A percentile compares a stretch with the other conserved stretches of the same genome.
Conservation (phyloP, 228 moss, liverwort and hornwort genomes). For the Sphagnum magellanicum region DNA sequence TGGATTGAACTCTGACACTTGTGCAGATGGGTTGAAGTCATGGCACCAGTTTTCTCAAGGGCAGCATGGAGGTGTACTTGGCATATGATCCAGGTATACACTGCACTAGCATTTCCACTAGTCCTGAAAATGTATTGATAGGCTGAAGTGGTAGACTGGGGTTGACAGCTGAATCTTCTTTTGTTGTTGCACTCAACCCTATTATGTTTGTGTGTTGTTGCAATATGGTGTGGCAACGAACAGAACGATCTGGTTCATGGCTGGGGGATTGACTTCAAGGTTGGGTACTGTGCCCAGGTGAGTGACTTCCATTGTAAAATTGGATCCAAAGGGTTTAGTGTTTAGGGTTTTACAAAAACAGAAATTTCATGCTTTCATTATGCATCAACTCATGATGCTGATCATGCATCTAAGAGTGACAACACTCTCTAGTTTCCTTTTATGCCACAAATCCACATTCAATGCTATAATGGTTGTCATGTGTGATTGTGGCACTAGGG, state of each 20-base stretch:
- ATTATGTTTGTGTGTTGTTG: not conserved
- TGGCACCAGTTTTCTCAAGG: conserved; percentile 45
- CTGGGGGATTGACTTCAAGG: conserved; percentile 46
- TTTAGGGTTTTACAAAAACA: no score
- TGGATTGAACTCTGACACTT: not conserved
- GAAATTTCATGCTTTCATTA: no score
- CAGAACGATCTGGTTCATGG: conserved; percentile 50
- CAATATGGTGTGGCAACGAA: not conserved
- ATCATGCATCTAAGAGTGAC: no score
- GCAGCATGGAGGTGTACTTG: conserved; percentile 44
- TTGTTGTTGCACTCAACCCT: not conserved
- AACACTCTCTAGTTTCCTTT: no score
- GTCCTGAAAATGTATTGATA: not conserved
- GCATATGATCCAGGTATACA: conserved; percentile 42
- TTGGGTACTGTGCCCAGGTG: conserved; percentile 52
- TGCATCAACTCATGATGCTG: no score
- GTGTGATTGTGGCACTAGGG: conserved; percentile 13
- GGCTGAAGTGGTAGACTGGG: no score
- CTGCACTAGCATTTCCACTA: not conserved
- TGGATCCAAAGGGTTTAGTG: no score
- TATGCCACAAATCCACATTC: no score
- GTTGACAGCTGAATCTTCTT: no score
- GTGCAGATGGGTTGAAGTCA: conserved; percentile 45
- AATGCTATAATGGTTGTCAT: no score
- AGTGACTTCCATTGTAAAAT: not conserved